phyloP scores from a whole-genome alignment of 2,329 filamentous ascomycete species.

The Leptographium flavum region DNA sequence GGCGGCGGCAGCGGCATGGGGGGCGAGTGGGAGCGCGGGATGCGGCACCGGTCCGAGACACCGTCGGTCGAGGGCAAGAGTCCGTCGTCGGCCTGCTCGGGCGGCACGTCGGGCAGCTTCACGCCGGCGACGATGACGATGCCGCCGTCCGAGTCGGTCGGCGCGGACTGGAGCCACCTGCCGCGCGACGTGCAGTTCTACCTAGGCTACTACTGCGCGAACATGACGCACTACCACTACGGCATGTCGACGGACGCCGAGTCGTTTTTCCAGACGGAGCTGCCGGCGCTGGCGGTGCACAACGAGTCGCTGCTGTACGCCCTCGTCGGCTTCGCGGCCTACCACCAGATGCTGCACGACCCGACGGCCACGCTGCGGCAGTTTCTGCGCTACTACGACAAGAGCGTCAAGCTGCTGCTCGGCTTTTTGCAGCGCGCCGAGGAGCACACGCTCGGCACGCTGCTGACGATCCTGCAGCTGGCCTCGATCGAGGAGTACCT shows the following conservation, averaged over 20 bases:
- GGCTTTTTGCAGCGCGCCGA: conserved; percentile 56
- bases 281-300: conserved; percentile 58
- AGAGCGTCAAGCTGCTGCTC: conserved; percentile 65
- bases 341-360: conserved; percentile 62
- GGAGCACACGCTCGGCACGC: conserved; percentile 55
- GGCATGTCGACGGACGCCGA: conserved; percentile 56
- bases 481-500: conserved; percentile 95
- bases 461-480: conserved; percentile 80
- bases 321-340: conserved; percentile 76
- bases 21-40: background rate
- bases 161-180: conserved; percentile 40
- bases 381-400: conserved; percentile 84
- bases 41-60: conserved; percentile 36
- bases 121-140: conserved; percentile 15
- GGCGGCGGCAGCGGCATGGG: conserved; percentile 11
- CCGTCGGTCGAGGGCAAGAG: conserved; percentile 37
- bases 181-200: conserved; percentile 63
- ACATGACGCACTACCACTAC: conserved; percentile 74
- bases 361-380: conserved; percentile 60
- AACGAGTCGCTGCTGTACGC: conserved; percentile 75
- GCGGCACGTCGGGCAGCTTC: conserved; percentile 24
- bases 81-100: conserved; percentile 38
- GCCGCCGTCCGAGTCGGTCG: background rate
- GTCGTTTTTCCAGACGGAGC: conserved; percentile 57
- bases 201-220: conserved; percentile 61